Base-by-base conservation (phyloP, 306 rosid species). In the Betula pendula region DNA sequence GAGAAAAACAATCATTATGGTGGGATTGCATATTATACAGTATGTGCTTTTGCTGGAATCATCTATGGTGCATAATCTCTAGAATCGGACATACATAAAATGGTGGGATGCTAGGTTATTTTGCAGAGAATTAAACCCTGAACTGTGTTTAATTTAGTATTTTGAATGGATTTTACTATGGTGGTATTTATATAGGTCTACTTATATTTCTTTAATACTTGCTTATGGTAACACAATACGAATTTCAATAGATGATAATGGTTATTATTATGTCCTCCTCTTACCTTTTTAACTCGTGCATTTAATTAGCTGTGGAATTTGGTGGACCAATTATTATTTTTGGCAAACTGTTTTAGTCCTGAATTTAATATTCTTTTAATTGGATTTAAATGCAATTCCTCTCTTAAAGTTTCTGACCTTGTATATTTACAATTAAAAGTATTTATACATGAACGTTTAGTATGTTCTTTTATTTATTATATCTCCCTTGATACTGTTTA, bases 291-390 rank as follows among this genome's bases (percentile, higher is more conserved):
- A 58, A 24, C 66, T 58, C 0, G 35, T 58, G 5, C 38, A 58
- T 25, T 55, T 25, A 58, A n/a, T 58, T 24, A 3, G 6, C 66
- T 58, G 19, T 19, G 25, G 9, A 27, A 27, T 13, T 27, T 58
- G 25, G 2, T 5, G 15, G 4, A 55, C 33, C 63, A 3, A 53
- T 4, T 53, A 19, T 9, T 19, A 53, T 5, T 55, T 52, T 22
- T 55, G 63, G 55, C 19, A 49, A 16, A 56, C 42, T 56, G 49
- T 56, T 56, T n/a, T n/a, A 55, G 69, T 33, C 69, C 12, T 62
- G 44, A 31, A 35, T 31, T 35, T 6, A 12, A 17, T 0, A 19
- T 65, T 8, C 38, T 16, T 29, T 27, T 17, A 13, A 13, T 62
- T 6, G 68, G 19, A 25, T 49, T 14, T 59, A n/a, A n/a, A n/a